A percentile compares a stretch with the other conserved stretches of the same genome.
phyloP scores from a whole-genome alignment of 2,329 filamentous ascomycete genomes.

The Aspergillus puulaauensis region DNA sequence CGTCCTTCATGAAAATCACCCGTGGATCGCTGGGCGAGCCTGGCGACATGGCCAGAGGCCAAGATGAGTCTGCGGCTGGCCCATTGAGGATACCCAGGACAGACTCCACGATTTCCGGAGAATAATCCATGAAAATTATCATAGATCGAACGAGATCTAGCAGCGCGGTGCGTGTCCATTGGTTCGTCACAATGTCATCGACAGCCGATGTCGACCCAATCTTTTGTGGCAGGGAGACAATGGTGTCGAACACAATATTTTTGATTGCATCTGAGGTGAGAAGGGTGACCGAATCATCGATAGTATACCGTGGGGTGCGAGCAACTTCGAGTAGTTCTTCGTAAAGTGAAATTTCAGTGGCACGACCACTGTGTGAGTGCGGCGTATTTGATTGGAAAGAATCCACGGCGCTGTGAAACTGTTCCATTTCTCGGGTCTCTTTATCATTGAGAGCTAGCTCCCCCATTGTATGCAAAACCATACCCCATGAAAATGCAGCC shows the following conservation, averaged over 20 bases:
- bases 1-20: conserved; percentile 58
- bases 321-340: conserved; percentile 50
- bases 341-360: conserved; percentile 42
- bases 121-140: conserved; percentile 68
- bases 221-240: conserved; percentile 45
- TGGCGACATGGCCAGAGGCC: conserved; percentile 16
- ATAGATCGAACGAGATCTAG: conserved; percentile 70
- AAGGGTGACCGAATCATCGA: conserved; percentile 49
- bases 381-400: conserved; percentile 39
- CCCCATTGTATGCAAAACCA: conserved; percentile 70
- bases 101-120: conserved; percentile 66
- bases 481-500: conserved; percentile 76
- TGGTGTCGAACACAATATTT: conserved; percentile 50
- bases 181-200: conserved; percentile 56
- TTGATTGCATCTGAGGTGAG: conserved; percentile 49
- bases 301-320: conserved; percentile 34
- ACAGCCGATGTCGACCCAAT: conserved; percentile 50
- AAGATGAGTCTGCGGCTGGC: conserved; percentile 20
- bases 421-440: conserved; percentile 50
- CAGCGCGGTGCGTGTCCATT: conserved; percentile 63
- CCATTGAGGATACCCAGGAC: conserved; percentile 64
- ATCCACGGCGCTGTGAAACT: conserved; percentile 43
- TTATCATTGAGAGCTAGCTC: conserved; percentile 62
- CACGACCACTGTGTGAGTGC: conserved; percentile 27
- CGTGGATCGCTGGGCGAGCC: conserved; percentile 38